Evolutionary conservation across 768 basidiomycete species (phyloP).

Genomic region (Pleurotus cornucopiae): DNA sequence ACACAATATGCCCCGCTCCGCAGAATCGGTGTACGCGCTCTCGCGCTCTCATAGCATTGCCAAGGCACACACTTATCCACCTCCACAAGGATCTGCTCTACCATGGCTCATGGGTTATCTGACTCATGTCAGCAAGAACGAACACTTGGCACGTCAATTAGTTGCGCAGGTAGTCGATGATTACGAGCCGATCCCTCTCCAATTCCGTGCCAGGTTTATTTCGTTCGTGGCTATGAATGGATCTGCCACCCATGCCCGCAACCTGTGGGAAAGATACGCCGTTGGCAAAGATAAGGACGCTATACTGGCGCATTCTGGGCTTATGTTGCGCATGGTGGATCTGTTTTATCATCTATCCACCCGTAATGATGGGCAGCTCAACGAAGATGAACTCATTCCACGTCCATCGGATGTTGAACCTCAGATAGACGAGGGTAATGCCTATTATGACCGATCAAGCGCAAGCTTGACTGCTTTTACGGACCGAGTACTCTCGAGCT

Average conservation of each 20-base stretch:
- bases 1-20: slow-evolving; percentile 26
- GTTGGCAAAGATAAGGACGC: slow-evolving; percentile 32
- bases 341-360: slow-evolving; percentile 31
- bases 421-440: not conserved
- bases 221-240: slow-evolving; percentile 39
- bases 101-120: slow-evolving; percentile 53
- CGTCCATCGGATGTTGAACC: not conserved
- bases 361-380: slow-evolving; percentile 15
- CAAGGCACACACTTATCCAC: slow-evolving; percentile 37
- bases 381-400: not conserved
- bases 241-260: slow-evolving; percentile 41
- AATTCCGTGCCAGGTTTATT: slow-evolving; percentile 49
- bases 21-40: slow-evolving; percentile 42
- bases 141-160: slow-evolving; percentile 45
- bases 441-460: slow-evolving; percentile 1
- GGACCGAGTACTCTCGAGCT: slow-evolving; percentile 40
- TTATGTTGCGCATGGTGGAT: slow-evolving; percentile 48
- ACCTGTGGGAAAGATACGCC: slow-evolving; percentile 56
- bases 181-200: slow-evolving; percentile 34
- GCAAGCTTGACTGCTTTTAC: slow-evolving; percentile 30
- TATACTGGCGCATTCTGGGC: slow-evolving; percentile 39
- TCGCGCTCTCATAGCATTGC: slow-evolving; percentile 30
- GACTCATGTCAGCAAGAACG: slow-evolving; percentile 27
- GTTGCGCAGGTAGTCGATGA: slow-evolving; percentile 43
- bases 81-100: slow-evolving; percentile 42